Percentiles rank a stretch among this genome's conserved stretches.
Conservation (phyloP, 441 rosid genomes). For the Hura crepitans region DNA sequence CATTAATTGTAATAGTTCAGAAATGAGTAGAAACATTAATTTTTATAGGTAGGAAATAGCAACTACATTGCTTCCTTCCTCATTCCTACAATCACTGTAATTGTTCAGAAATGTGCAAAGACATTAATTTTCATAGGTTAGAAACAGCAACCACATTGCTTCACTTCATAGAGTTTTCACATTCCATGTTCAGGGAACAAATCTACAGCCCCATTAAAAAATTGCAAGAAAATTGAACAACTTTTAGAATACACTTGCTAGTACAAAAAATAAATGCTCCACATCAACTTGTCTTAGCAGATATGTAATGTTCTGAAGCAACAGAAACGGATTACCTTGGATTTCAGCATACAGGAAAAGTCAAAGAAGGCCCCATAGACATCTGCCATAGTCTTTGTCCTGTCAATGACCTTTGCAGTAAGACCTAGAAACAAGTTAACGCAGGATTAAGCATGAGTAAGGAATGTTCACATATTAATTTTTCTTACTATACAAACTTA, state of each 20-base stretch:
- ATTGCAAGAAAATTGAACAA: background rate
- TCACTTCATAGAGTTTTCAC: too few relatives aligned
- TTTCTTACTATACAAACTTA: background rate
- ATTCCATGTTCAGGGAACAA: background rate
- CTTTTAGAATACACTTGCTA: background rate
- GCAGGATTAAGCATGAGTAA: constrained; percentile 6
- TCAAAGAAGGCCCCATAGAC: constrained; percentile 90
- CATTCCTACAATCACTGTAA: background rate
- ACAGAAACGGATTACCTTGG: constrained; percentile 49
- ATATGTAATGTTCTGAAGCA: constrained; percentile 1
- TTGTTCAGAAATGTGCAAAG: background rate
- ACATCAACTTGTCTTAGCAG: background rate
- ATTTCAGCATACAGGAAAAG: constrained; percentile 65
- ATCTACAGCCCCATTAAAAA: background rate
- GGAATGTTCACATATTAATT: background rate
- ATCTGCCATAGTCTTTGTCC: constrained; percentile 78
- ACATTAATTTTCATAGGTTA: background rate
- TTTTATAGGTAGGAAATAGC: background rate
- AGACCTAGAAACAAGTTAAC: constrained; percentile 50
- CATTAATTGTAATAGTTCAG: background rate
- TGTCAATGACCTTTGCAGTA: constrained; percentile 79
- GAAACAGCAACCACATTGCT: background rate
- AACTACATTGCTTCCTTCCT: background rate
- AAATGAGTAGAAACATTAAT: background rate
- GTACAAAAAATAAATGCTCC: background rate